Evolutionary conservation across 2,329 filamentous ascomycete genomes (phyloP).

Genomic region (Verruconis gallopava): DNA sequence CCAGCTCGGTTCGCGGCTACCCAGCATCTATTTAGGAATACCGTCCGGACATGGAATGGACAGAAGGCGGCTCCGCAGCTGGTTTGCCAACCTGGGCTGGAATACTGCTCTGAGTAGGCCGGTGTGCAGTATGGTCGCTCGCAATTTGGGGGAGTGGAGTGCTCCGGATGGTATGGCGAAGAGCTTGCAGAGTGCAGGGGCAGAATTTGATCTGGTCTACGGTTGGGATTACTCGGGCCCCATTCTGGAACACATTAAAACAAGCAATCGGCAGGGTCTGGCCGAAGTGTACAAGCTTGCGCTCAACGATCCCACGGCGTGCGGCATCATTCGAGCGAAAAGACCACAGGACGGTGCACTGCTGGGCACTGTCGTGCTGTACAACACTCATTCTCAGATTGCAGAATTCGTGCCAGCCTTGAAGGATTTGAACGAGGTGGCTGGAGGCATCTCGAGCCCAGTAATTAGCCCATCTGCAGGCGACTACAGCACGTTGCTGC

Average conservation of each 20-base stretch:
- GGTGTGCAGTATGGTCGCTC: constrained; percentile 60
- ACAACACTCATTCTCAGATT: constrained; percentile 55
- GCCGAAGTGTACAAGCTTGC: constrained; percentile 69
- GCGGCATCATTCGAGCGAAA: constrained; percentile 75
- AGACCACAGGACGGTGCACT: constrained; percentile 52
- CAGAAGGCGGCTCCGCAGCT: constrained; percentile 50
- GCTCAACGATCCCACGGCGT: constrained; percentile 55
- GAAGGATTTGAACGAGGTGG: constrained; percentile 42
- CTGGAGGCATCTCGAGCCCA: constrained; percentile 69
- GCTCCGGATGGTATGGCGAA: constrained; percentile 66
- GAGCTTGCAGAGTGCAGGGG: constrained; percentile 55
- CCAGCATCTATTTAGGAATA: constrained; percentile 76
- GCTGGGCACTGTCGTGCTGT: constrained; percentile 68
- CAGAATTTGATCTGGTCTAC: constrained; percentile 69
- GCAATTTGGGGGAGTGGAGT: constrained; percentile 58
- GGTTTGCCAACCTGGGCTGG: constrained; percentile 89
- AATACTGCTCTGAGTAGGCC: constrained; percentile 53
- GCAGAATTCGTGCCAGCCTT: constrained; percentile 58
- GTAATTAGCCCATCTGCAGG: constrained; percentile 57
- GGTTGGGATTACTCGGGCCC: constrained; percentile 62
- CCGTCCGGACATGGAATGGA: constrained; percentile 53
- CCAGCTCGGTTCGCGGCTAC: constrained; percentile 68
- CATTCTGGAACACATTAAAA: constrained; percentile 62
- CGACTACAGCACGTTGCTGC: constrained; percentile 58
- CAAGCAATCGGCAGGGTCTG: constrained; percentile 62